Base-by-base conservation (phyloP, 2,329 filamentous ascomycete species). In the Verticillium isaacii region DNA sequence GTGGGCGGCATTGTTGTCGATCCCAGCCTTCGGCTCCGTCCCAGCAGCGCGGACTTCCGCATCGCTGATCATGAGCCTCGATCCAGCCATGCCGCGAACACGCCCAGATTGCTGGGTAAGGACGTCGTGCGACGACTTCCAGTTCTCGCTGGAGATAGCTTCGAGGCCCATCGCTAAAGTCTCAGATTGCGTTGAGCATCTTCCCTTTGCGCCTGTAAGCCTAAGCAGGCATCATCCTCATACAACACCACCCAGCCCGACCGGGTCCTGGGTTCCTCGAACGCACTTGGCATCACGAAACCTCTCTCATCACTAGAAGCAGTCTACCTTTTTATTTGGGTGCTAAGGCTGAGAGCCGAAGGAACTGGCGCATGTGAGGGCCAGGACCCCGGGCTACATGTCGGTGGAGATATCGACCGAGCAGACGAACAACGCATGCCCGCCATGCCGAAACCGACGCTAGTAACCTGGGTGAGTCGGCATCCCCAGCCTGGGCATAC, bases 341-440 rank as follows among this genome's bases (percentile, higher is more conserved):
- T 41, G 15, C 15, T 15, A 41, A 41, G 5, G 15, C 37, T 41
- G 15, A 37, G 15, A 41, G 17, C 15, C 37, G 37, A 41, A 41
- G 37, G 37, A 41, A 41, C 17, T 17, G 37, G 37, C 5, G 37
- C 36, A 17, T 17, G 17, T 17, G 14, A 41, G 37, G 6, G 37
- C 37, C 6, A 41, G 6, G 17, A 14, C 34, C 34, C 37, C 37
- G 12, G 17, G 15, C 37, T 15, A 7, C 15, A 41, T 17, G 56
- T 58, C 56, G 56, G 56, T 58, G 34, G 56, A 58, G 56, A 58
- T 32, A 37, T 58, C 23, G 19, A 39, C 56, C 56, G 56, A 58
- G 25, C 14, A 23, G 56, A 58, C 56, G 34, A 45, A 19, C 23
- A 25, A 8, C 14, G 32, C 34, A 36, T 58, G 32, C 37, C 37